A percentile compares a stretch with the other conserved stretches of the same genome.
Conservation (phyloP, 2,329 filamentous ascomycete genomes). For the Mycocentrospora acerina region DNA sequence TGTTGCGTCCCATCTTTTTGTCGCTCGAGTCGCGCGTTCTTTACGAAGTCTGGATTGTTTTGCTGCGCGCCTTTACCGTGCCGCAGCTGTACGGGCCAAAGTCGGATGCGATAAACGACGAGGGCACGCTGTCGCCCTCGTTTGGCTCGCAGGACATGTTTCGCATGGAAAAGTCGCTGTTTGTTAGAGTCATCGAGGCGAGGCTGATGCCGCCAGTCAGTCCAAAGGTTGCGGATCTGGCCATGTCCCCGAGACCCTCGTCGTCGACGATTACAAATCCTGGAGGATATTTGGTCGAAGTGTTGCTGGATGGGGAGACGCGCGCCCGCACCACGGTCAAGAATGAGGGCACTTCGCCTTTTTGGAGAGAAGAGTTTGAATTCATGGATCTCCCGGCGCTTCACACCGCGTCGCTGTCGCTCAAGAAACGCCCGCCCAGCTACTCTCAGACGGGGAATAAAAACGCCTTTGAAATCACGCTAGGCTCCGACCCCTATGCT, state of each 20-base stretch:
- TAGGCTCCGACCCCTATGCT: conserved; percentile 31
- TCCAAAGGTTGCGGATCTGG: conserved; percentile 37
- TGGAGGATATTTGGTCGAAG: conserved; percentile 76
- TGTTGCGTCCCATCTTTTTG: conserved; percentile 86
- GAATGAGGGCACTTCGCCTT: conserved; percentile 69
- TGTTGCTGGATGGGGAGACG: conserved; percentile 77
- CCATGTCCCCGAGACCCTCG: conserved; percentile 29
- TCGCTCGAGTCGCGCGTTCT: conserved; percentile 82
- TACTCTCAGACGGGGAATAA: conserved; percentile 38
- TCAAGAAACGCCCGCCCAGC: conserved; percentile 62
- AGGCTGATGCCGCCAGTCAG: conserved; percentile 51
- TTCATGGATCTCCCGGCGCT: conserved; percentile 73
- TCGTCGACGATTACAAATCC: conserved; percentile 33
- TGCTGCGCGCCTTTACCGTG: conserved; percentile 86
- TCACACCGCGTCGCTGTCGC: conserved; percentile 67
- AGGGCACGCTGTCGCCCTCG: conserved; percentile 37
- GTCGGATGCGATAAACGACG: conserved; percentile 46
- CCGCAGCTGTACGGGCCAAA: conserved; percentile 84
- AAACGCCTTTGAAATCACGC: conserved; percentile 39
- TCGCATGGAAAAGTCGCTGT: conserved; percentile 63
- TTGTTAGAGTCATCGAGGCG: conserved; percentile 62
- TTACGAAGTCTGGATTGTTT: conserved; percentile 97
- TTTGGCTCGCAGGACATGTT: conserved; percentile 61
- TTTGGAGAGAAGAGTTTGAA: conserved; percentile 81
- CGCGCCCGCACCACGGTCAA: conserved; percentile 74